Evolutionary conservation across 2,329 filamentous ascomycete genomes (phyloP).

Genomic region (Ascochyta pisi): DNA sequence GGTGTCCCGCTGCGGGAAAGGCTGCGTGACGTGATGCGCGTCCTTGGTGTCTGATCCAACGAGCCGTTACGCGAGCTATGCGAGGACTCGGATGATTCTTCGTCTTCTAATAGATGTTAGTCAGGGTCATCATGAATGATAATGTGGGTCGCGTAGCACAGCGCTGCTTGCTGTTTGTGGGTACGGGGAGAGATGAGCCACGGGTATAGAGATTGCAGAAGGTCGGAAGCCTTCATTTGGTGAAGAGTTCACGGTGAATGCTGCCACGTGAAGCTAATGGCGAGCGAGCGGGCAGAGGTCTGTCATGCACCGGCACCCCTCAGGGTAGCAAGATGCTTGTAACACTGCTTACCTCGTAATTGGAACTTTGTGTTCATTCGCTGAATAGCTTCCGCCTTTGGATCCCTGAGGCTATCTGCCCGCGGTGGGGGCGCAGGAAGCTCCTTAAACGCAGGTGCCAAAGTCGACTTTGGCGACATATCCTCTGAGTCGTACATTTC

Average conservation of each 20-base stretch:
- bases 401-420: conserved; percentile 32
- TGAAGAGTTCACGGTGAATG: background rate
- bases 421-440: conserved; percentile 41
- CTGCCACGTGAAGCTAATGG: conserved; percentile 3
- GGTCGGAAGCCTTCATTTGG: background rate
- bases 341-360: conserved; percentile 42
- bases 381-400: conserved; percentile 33
- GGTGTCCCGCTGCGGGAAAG: conserved; percentile 46
- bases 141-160: background rate
- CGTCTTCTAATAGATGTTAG: conserved; percentile 28
- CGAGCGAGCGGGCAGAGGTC: conserved; percentile 1
- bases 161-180: background rate
- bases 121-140: background rate
- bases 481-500: conserved; percentile 32
- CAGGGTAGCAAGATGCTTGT: background rate
- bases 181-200: background rate
- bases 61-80: conserved; percentile 29
- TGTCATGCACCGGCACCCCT: conserved; percentile 7
- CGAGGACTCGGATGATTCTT: conserved; percentile 21
- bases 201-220: background rate
- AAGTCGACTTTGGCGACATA: conserved; percentile 25
- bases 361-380: conserved; percentile 43
- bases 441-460: conserved; percentile 37
- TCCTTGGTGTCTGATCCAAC: conserved; percentile 28
- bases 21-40: conserved; percentile 40